Evolutionary conservation across 306 rosid genomes (phyloP), one percentile per base, ranked within the genome.

Genomic region (Dryas drummondii): DNA sequence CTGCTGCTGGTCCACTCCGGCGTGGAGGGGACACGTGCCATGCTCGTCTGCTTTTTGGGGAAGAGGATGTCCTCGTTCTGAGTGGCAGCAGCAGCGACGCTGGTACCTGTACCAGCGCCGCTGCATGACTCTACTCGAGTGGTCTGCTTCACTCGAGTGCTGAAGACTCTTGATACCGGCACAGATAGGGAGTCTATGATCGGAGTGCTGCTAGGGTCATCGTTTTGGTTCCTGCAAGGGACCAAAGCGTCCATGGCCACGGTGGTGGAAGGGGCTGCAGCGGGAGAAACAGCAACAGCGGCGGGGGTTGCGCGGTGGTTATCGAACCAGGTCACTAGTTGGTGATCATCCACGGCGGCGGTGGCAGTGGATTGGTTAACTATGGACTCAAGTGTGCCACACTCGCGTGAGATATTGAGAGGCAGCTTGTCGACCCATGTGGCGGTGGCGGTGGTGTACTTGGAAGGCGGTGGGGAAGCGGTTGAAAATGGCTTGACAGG

Each of bases 311-410:
- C 46, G 6, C 16, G 63, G 9, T 61, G 91, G 6, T 80, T 82
- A 9, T 84, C 79, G 10, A 84, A 79, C 96, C 91, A 86, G 0
- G 91, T 89, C 14, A 78, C 86, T 4, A 82, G 1, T 41, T 27
- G 2, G 37, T 27, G 37, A 27, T 27, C 1, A 27, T 27, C 37
- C 37, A 27, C 37, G 2, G 37, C 37, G 1, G 2, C 3, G 37
- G 37, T 32, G 37, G 37, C 37, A 1, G 37, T 83, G 45, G 96
- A 97, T 77, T 91, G 97, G 87, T 84, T 92, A 22, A 94, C 99
- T 46, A 94, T 81, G 62, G 97, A 87, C 86, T 92, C 99, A 45
- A 94, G 87, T 14, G 99, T 94, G 7, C 97, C 99, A 51, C 87
- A 76, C 0, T 87, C 85, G 37, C 94, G 90, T 16, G 94, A 93